Evolutionary conservation across 108 stramenopile genomes (phyloP).

Genomic region (Skeletonema menzelii): DNA sequence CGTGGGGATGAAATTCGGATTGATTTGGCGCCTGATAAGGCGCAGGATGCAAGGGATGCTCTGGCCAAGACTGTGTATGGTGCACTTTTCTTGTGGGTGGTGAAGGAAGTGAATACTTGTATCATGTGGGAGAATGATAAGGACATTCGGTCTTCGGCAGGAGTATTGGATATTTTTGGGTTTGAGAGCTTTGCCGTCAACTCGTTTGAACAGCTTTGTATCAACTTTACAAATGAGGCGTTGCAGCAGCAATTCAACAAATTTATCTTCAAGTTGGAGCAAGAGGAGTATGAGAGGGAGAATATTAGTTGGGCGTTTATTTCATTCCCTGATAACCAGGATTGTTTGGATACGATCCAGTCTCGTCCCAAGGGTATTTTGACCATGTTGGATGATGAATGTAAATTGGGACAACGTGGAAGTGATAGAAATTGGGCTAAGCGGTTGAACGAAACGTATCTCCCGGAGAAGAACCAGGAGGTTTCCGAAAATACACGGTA

Average conservation of each 20-base stretch:
- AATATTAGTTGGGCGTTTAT: conserved; percentile 90
- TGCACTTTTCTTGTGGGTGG: conserved; percentile 88
- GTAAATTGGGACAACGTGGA: conserved; percentile 78
- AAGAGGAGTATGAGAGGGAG: conserved; percentile 94
- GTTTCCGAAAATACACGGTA: conserved; percentile 85
- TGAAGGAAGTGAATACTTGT: conserved; percentile 85
- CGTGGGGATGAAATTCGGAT: conserved; percentile 83
- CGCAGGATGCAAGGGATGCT: conserved; percentile 91
- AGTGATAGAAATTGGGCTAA: conserved; percentile 84
- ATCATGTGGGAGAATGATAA: conserved; percentile 82
- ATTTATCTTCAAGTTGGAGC: conserved; percentile 99
- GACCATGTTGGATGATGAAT: conserved; percentile 93
- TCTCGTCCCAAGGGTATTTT: conserved; percentile 88
- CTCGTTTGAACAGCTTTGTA: conserved; percentile 99
- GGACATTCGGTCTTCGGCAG: conserved; percentile 80
- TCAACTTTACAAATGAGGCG: conserved; percentile 99
- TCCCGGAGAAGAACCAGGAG: conserved; percentile 72
- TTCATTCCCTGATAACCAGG: conserved; percentile 96
- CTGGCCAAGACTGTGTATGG: conserved; percentile 95
- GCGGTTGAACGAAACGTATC: conserved; percentile 78
- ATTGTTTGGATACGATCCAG: conserved; percentile 98
- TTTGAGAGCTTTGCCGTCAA: conserved; percentile 98
- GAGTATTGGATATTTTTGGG: conserved; percentile 99
- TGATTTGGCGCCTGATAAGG: conserved; percentile 75
- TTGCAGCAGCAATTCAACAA: conserved; percentile 99